Conservation (phyloP, 2,329 filamentous ascomycete species). For the Alternaria brassicicola region DNA sequence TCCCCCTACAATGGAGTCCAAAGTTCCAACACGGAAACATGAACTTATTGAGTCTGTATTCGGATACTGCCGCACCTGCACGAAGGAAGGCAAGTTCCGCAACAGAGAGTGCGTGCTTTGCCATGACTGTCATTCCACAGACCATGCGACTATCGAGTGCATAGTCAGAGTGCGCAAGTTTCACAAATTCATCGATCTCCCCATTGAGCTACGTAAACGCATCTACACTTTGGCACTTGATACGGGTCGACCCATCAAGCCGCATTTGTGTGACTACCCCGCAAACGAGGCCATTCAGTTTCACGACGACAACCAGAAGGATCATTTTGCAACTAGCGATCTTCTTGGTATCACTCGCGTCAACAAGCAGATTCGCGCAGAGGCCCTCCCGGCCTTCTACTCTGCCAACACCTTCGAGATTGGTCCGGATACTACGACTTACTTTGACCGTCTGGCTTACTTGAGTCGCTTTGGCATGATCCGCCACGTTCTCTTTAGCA, state of each 20-base stretch:
- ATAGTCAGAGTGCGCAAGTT: conserved; percentile 4
- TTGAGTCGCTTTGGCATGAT: conserved; percentile 29
- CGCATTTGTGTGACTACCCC: conserved; percentile 21
- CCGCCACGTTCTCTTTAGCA: conserved; percentile 20
- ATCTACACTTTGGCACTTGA: conserved; percentile 21
- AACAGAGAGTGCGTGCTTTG: background rate
- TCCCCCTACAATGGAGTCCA: background rate
- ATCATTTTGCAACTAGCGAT: conserved; percentile 11
- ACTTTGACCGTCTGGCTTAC: conserved; percentile 25
- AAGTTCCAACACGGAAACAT: background rate
- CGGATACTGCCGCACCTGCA: background rate
- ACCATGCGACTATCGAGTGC: background rate
- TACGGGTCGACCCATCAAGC: conserved; percentile 15
- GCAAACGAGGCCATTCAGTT: conserved; percentile 13
- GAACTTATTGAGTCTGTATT: background rate
- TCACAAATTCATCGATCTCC: conserved; percentile 20
- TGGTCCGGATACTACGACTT: conserved; percentile 21
- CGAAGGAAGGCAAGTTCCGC: background rate
- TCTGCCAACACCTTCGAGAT: conserved; percentile 25
- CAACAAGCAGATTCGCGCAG: conserved; percentile 22
- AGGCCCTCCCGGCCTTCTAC: conserved; percentile 30
- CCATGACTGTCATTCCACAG: background rate
- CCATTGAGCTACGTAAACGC: conserved; percentile 22
- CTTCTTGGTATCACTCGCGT: conserved; percentile 17
- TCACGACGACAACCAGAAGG: conserved; percentile 21